phyloP scores from a whole-genome alignment of 495 filamentous ascomycete species.

The Penicillium cosmopolitanum region DNA sequence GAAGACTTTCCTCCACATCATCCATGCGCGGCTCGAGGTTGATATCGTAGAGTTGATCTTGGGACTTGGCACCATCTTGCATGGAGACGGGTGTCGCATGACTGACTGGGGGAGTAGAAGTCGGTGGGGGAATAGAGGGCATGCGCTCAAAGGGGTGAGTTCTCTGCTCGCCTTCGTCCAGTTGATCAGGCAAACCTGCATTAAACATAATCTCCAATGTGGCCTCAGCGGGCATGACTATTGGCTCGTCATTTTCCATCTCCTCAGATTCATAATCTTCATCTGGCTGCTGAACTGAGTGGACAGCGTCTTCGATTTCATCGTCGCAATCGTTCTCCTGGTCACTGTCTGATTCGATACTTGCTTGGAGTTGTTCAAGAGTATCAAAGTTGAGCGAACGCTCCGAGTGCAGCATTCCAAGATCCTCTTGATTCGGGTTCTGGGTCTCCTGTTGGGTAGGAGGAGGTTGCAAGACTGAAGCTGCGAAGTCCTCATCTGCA shows the following conservation, averaged over 20 bases:
- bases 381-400: not conserved
- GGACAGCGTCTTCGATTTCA: not conserved
- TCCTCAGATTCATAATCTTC: constrained; percentile 8
- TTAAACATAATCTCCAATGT: constrained; percentile 3
- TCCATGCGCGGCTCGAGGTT: constrained; percentile 15
- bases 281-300: not conserved
- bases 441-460: not conserved
- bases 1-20: constrained; percentile 14
- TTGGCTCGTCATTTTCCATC: constrained; percentile 27
- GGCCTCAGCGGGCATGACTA: constrained; percentile 18
- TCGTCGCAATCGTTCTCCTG: not conserved
- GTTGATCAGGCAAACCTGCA: constrained; percentile 23
- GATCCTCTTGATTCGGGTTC: not conserved
- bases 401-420: not conserved
- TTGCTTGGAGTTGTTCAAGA: not conserved
- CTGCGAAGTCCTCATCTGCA: not conserved
- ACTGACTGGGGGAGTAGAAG: constrained; percentile 20
- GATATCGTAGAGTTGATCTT: constrained; percentile 14
- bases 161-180: constrained; percentile 19
- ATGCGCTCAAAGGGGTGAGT: constrained; percentile 10
- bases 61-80: constrained; percentile 24
- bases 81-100: constrained; percentile 21
- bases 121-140: constrained; percentile 20
- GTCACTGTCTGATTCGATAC: not conserved
- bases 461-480: not conserved